phyloP scores from a whole-genome alignment of 2,329 filamentous ascomycete genomes.

The Pseudophaeomoniella oleicola region DNA sequence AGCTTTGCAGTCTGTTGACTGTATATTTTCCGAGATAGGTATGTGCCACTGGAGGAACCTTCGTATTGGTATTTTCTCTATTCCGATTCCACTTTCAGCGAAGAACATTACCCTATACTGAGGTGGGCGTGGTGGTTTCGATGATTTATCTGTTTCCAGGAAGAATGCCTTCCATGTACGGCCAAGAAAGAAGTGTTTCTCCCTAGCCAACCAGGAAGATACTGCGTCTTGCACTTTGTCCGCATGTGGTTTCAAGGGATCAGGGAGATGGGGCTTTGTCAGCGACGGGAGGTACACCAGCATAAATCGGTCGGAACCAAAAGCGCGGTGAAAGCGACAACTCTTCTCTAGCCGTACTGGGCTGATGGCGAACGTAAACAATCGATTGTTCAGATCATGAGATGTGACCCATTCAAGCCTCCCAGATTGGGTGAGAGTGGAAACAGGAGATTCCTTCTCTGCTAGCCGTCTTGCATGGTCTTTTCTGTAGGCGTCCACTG shows the following conservation, averaged over 20 bases:
- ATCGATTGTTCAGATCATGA: slow-evolving; percentile 14
- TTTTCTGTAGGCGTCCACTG: too few relatives aligned
- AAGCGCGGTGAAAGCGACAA: slow-evolving; percentile 30
- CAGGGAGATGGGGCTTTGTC: background rate
- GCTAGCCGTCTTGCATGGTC: too few relatives aligned
- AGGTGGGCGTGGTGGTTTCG: slow-evolving; percentile 7
- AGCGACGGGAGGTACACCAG: slow-evolving; percentile 21
- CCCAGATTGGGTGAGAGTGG: slow-evolving; percentile 15
- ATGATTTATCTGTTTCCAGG: slow-evolving; percentile 23
- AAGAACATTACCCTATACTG: slow-evolving; percentile 23
- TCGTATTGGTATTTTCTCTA: slow-evolving; percentile 20
- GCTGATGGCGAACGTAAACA: slow-evolving; percentile 24
- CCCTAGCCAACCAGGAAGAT: slow-evolving; percentile 21
- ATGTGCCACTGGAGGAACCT: slow-evolving; percentile 33
- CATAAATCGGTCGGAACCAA: slow-evolving; percentile 31
- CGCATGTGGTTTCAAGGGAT: background rate
- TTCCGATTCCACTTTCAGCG: slow-evolving; percentile 16
- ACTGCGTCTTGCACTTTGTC: background rate
- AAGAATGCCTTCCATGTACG: slow-evolving; percentile 30
- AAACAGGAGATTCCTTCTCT: too few relatives aligned
- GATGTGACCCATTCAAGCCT: slow-evolving; percentile 22
- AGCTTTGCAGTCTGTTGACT: slow-evolving; percentile 27
- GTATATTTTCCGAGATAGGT: slow-evolving; percentile 17
- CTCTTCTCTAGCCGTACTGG: slow-evolving; percentile 25
- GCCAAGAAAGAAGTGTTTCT: slow-evolving; percentile 24